Conservation (phyloP, 441 rosid genomes). For the Brassica hybrid region DNA sequence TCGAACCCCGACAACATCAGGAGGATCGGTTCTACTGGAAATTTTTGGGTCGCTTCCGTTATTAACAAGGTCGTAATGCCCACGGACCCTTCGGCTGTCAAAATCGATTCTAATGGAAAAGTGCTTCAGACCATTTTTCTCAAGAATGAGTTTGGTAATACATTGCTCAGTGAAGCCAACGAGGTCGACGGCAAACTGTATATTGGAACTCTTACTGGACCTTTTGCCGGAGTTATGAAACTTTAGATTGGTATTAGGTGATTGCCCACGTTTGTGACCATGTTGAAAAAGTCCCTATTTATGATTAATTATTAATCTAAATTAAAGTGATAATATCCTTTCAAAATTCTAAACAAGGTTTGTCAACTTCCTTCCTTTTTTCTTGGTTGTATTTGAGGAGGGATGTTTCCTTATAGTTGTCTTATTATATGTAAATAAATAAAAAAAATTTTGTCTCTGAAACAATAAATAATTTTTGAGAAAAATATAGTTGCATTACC, state of each 20-base stretch:
- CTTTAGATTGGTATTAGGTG: slow-evolving; percentile 26
- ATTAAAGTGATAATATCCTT: neutral
- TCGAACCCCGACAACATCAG: slow-evolving; percentile 44
- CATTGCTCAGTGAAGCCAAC: slow-evolving; percentile 43
- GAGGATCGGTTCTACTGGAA: slow-evolving; percentile 36
- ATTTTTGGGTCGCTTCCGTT: slow-evolving; percentile 45
- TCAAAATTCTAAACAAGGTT: too few relatives aligned
- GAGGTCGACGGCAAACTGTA: slow-evolving; percentile 36
- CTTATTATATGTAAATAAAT: neutral
- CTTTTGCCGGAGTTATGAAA: slow-evolving; percentile 37
- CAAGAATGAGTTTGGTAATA: slow-evolving; percentile 38
- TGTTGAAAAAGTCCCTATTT: neutral
- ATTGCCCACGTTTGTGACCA: neutral
- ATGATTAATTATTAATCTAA: neutral
- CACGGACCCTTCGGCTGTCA: slow-evolving; percentile 37
- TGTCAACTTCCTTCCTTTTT: neutral
- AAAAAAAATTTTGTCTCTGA: too few relatives aligned
- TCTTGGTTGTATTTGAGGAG: neutral
- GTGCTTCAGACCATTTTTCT: slow-evolving; percentile 37
- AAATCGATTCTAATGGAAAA: slow-evolving; percentile 33
- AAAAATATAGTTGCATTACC: neutral
- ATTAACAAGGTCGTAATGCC: slow-evolving; percentile 31
- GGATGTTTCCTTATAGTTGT: neutral
- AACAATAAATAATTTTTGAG: neutral
- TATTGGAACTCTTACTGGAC: slow-evolving; percentile 38